Conservation (phyloP, 305 asterid genomes). For the Euphrasia arctica region DNA sequence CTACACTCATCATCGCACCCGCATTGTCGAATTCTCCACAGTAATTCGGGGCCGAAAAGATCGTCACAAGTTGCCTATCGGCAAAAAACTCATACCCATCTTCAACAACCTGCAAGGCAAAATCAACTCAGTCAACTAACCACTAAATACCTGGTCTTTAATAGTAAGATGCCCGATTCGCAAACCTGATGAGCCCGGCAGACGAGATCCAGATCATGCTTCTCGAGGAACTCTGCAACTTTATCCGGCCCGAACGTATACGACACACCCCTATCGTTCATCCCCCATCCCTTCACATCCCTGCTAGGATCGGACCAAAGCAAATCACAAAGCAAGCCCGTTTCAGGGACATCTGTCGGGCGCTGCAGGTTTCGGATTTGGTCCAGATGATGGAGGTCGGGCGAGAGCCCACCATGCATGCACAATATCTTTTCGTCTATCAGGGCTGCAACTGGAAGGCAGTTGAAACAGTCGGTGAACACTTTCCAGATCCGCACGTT, state of each 20-base stretch:
- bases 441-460: slow-evolving; percentile 82
- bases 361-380: slow-evolving; percentile 72
- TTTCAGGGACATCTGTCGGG: slow-evolving; percentile 77
- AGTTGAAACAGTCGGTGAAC: slow-evolving; percentile 78
- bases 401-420: slow-evolving; percentile 94
- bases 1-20: slow-evolving; percentile 92
- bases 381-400: slow-evolving; percentile 62
- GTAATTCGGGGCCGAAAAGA: slow-evolving; percentile 86
- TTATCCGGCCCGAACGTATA: slow-evolving; percentile 69
- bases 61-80: slow-evolving; percentile 72
- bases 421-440: slow-evolving; percentile 80
- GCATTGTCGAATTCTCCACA: slow-evolving; percentile 85
- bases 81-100: slow-evolving; percentile 92
- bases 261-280: slow-evolving; percentile 83
- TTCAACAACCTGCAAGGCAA: slow-evolving; percentile 60
- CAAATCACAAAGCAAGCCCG: slow-evolving; percentile 78
- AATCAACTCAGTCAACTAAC: slow-evolving; percentile 11
- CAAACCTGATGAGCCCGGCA: slow-evolving; percentile 90
- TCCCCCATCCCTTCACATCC: slow-evolving; percentile 80
- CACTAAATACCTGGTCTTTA: background rate
- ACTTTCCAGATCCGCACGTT: slow-evolving; percentile 74
- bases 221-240: slow-evolving; percentile 67
- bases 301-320: slow-evolving; percentile 89
- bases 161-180: background rate
- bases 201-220: slow-evolving; percentile 74